Base-by-base conservation (phyloP, 2,329 filamentous ascomycete species). In the Scytalidium sp. region DNA sequence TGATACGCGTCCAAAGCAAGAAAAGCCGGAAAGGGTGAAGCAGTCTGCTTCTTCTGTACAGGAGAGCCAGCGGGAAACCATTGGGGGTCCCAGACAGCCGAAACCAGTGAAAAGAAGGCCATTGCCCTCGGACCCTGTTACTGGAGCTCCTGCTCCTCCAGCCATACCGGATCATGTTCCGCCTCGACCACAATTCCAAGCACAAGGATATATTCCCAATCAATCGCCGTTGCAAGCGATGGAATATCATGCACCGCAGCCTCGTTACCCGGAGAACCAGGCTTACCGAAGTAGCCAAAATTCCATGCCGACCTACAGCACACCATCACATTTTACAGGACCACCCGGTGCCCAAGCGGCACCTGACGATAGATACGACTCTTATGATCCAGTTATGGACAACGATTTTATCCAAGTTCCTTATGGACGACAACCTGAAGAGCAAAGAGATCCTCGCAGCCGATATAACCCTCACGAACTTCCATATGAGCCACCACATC, bases 1-100 rank as follows among this genome's bases (percentile, higher is more conserved):
- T 74, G 94, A 99, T 67, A 85, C 80, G 49, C 81, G 93, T 21
- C 88, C 90, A 19, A 94, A 94, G 70, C 79, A 80, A 11, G 90
- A 95, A 52, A 91, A 87, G 70, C 72, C 77, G 7, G 77, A 81
- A 53, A 85, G 81, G 64, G 71, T 47, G 5, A 40, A 59, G 67
- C 44, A 54, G 68, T 40, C 65, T 19, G 56, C 70, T 5, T 56
- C 60, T 40, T 67, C 67, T 29, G 55, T 47, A 23, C 67, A 71
- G 57, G 50, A 55, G 47, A 29, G 50, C 20, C 27, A 56, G 21
- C 65, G 68, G 63, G 50, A 69, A 46, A 43, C 62, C 65, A 51
- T 72, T 68, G 51, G 60, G 63, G 48, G 68, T 60, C 54, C 70
- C 67, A 47, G 65, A 68, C 50, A 70, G 48, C 67, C 73, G 51